phyloP scores from a whole-genome alignment of 164 flowering plant species.

The Aristolochia californica region DNA sequence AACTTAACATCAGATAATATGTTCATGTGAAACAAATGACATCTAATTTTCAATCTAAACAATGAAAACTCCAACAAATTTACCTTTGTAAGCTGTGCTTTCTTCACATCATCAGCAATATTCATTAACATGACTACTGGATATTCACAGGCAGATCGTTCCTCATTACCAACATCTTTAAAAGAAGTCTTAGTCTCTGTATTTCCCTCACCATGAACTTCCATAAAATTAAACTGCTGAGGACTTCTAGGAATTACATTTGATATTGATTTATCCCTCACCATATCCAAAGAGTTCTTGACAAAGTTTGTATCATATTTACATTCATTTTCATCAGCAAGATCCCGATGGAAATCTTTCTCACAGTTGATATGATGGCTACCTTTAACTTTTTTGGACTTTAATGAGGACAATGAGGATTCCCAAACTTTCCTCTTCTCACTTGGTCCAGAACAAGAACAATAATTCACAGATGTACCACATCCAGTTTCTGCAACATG shows the following conservation, averaged over 20 bases:
- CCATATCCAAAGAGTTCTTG: conserved; percentile 17
- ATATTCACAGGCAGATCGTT: conserved; percentile 10
- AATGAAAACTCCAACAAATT: neutral
- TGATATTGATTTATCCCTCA: conserved; percentile 11
- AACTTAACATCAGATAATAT: neutral
- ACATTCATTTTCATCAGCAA: conserved; percentile 13
- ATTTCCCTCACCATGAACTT: conserved; percentile 15
- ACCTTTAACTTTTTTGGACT: conserved; percentile 76
- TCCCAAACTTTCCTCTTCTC: conserved; percentile 55
- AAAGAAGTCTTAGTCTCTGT: conserved; percentile 5
- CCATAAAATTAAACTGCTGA: neutral
- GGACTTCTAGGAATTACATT: conserved; percentile 14
- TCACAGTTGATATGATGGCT: conserved; percentile 29
- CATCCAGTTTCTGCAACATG: conserved; percentile 8
- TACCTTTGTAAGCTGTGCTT: conserved; percentile 56
- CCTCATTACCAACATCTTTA: conserved; percentile 12
- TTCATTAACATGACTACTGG: conserved; percentile 70
- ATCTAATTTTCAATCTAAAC: neutral
- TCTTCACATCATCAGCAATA: conserved; percentile 74
- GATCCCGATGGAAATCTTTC: conserved; percentile 17
- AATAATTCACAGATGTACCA: conserved; percentile 14
- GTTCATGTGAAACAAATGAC: neutral
- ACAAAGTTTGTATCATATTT: conserved; percentile 12
- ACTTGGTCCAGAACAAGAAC: conserved; percentile 36
- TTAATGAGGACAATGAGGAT: conserved; percentile 57